Evolutionary conservation across 2,329 filamentous ascomycete species (phyloP), one percentile per base, ranked within the genome.

Genomic region (Alternaria tenuissima): DNA sequence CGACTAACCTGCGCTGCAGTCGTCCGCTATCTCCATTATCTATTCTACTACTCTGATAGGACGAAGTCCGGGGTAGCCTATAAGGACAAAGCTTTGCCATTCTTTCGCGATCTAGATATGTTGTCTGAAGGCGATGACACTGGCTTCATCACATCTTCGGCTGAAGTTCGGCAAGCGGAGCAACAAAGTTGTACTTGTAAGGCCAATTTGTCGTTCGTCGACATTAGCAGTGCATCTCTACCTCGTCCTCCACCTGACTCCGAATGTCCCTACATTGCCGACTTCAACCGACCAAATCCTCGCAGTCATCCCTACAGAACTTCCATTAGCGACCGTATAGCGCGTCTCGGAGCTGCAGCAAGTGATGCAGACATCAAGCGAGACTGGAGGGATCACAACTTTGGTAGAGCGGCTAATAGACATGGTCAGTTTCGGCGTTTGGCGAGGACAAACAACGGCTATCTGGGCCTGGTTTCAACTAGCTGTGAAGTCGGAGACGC

Each of bases 401-500:
- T 16, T 8, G 28, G 44, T 16, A 14, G 38, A 14, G 24, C 41
- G 8, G 20, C 20, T 5, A 32, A 53, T 14, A n/a, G 26, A 20
- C 26, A 36, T 7, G 26, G 26, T 32, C 38, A 57, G 5, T 52
- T 39, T 12, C 47, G 55, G 4, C 47, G 47, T 8, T 18, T 57
- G 24, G 55, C 47, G 14, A 32, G 55, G 20, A 57, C 47, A 2
- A 34, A 14, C 5, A 52, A 57, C 9, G 47, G 47, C 18, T 52
- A 39, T 22, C 16, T 57, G n/a, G 39, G 46, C 24, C 32, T 52
- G 18, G 46, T 57, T 7, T 47, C 55, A 7, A 48, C 38, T 43
- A 51, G 55, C 24, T 51, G 38, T 38, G 44, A 48, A 34, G 1
- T 2, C 2, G 44, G 4, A 5, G 44, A 48, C 12, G 4, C 6